Evolutionary conservation across 2,329 filamentous ascomycete species (phyloP), one percentile per base, ranked within the genome.

Genomic region (Trichoderma sp.): DNA sequence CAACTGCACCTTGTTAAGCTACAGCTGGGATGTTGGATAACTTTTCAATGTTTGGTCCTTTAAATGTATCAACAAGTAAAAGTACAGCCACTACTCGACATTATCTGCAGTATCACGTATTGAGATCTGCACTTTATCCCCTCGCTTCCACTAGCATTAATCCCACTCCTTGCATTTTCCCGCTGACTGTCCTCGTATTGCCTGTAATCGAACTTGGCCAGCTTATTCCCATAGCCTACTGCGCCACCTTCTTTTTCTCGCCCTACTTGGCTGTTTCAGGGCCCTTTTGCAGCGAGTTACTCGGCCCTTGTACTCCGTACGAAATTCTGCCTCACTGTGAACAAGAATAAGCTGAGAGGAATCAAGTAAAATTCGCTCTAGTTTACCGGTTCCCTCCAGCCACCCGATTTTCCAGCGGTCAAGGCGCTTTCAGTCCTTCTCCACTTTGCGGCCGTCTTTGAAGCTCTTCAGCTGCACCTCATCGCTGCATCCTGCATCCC

Each of bases 381-480:
- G 32, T 10, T 28, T n/a, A 18, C 24, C 18, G 13, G 39, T 4
- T 5, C 32, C 13, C 61, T 70, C 75, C 75, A 77, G 75, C 75
- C 75, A 75, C 74, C 74, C 71, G 74, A 76, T 76, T 76, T 76
- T 75, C 74, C 75, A 73, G 75, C 75, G 72, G 73, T 66, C 55
- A 69, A 32, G 64, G 64, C 63, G 63, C 63, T 43, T 67, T 43
- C 18, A 13, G 1, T 14, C 4, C 2, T n/a, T 49, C 32, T 39
- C 61, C 39, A 37, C 61, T 32, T 13, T 65, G 37, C 63, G 51
- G 51, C 26, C 26, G 58, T 46, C 30, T 16, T 39, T 24, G 16
- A 55, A 54, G 54, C 68, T 55, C 26, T 66, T 66, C 55, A 51
- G 37, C 69, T 70, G 66, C 69, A 70, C 18, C 69, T 66, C 66